Base-by-base conservation (phyloP, 2,329 filamentous ascomycete species). In the Penicillium thymicola region DNA sequence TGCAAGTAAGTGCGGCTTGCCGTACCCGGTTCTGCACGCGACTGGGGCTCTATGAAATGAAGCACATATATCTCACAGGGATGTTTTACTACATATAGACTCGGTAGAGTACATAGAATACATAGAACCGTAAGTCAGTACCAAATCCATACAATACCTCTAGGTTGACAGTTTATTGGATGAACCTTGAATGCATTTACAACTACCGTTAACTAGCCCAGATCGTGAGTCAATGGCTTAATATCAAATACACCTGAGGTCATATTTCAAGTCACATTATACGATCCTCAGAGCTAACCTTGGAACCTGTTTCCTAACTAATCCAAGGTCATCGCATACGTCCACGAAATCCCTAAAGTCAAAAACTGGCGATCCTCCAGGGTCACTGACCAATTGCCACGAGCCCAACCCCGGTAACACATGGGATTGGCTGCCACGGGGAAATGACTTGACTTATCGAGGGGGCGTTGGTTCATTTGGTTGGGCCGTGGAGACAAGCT, bases 401-500 rank as follows among this genome's bases (percentile, higher is more conserved):
- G 38, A 44, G 48, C 21, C 28, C n/a, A 44, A 51, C 42, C 49
- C 43, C 45, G 43, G 44, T 28, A 23, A n/a, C 41, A 40, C 50
- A 47, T 49, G 47, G 57, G 63, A 65, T 65, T 66, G 64, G 63
- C 55, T 38, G 40, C 43, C 16, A 27, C 38, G 36, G 16, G 51
- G 42, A 61, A 60, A 59, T 60, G 64, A 59, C 62, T 55, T 51
- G 60, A 54, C 59, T 66, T 66, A 65, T 66, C 64, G 55, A 66
- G 45, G 42, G 55, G 53, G 43, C 43, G 52, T 23, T 51, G 23
- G 54, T 52, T 47, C 38, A 46, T 59, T 27, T 66, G 64, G 64
- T 66, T 66, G 64, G 64, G 60, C 63, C 64, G 64, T 66, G 64
- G 60, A 56, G 51, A 59, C 48, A 64, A 64, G 60, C 23, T n/a